Evolutionary conservation across 176 grass and related monocot species (phyloP).

Genomic region (bread wheat (Triticum aestivum)): DNA sequence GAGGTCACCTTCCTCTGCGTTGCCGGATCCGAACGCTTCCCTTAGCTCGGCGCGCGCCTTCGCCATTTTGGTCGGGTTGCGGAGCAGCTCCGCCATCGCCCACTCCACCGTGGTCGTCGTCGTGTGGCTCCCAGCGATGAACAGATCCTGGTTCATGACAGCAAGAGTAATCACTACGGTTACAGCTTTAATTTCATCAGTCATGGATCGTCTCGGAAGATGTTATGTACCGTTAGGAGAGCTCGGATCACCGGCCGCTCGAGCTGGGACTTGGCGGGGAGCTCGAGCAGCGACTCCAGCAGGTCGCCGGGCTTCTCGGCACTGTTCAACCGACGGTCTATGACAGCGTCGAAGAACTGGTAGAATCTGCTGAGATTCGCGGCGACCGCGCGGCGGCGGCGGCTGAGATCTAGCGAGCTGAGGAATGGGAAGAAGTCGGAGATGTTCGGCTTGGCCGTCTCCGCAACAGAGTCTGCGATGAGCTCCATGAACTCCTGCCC

Average conservation of each 20-base stretch:
- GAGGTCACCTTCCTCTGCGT: background rate
- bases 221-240: slow-evolving; percentile 23
- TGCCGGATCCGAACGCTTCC: slow-evolving; percentile 10
- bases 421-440: slow-evolving; percentile 36
- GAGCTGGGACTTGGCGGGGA: slow-evolving; percentile 24
- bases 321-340: slow-evolving; percentile 16
- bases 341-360: slow-evolving; percentile 17
- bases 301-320: slow-evolving; percentile 3
- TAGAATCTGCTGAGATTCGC: slow-evolving; percentile 18
- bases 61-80: slow-evolving; percentile 35
- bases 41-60: slow-evolving; percentile 39
- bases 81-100: slow-evolving; percentile 50
- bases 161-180: background rate
- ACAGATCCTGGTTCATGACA: slow-evolving; percentile 24
- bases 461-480: slow-evolving; percentile 16
- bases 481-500: slow-evolving; percentile 26
- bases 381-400: slow-evolving; percentile 9
- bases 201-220: background rate
- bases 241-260: slow-evolving; percentile 19
- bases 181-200: background rate
- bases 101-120: slow-evolving; percentile 39
- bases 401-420: slow-evolving; percentile 13
- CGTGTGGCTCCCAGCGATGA: slow-evolving; percentile 40
- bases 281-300: slow-evolving; percentile 21
- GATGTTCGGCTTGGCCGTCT: slow-evolving; percentile 34